A percentile compares a stretch with the other conserved stretches of the same genome.
Conservation (phyloP, 2,329 filamentous ascomycete species). For the Alternaria gaisen region DNA sequence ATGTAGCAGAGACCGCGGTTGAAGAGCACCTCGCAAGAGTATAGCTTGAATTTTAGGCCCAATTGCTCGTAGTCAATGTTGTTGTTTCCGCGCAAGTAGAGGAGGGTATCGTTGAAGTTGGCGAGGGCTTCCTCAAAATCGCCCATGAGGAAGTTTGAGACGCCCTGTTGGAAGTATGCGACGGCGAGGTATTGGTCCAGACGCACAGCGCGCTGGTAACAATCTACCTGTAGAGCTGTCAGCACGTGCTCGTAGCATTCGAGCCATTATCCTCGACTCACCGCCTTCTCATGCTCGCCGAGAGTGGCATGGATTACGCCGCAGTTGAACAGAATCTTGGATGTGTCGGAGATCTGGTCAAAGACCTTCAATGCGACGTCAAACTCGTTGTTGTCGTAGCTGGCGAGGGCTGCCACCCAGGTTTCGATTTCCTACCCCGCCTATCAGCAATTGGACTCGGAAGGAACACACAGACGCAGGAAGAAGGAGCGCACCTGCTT, state of each 20-base stretch:
- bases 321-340: constrained; percentile 98
- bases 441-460: constrained; percentile 38
- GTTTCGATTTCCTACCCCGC: constrained; percentile 89
- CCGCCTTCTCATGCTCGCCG: constrained; percentile 94
- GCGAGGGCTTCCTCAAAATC: constrained; percentile 97
- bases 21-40: constrained; percentile 97
- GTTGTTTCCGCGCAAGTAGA: constrained; percentile 94
- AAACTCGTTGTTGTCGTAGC: constrained; percentile 98
- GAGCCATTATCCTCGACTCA: constrained; percentile 58
- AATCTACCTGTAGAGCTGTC: constrained; percentile 74
- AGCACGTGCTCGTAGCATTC: constrained; percentile 23
- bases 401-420: constrained; percentile 89
- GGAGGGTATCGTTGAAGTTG: constrained; percentile 97
- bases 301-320: constrained; percentile 97
- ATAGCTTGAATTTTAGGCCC: constrained; percentile 93
- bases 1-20: constrained; percentile 98
- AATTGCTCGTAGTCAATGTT: constrained; percentile 98
- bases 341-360: constrained; percentile 88
- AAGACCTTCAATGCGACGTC: constrained; percentile 87
- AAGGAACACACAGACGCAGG: constrained; percentile 16
- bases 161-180: constrained; percentile 97
- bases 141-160: constrained; percentile 95
- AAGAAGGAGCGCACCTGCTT: constrained; percentile 53
- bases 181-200: constrained; percentile 96
- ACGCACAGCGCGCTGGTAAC: constrained; percentile 88